Evolutionary conservation across 2,329 filamentous ascomycete species (phyloP), one percentile per base, ranked within the genome.

Genomic region (Knufia fluminis): DNA sequence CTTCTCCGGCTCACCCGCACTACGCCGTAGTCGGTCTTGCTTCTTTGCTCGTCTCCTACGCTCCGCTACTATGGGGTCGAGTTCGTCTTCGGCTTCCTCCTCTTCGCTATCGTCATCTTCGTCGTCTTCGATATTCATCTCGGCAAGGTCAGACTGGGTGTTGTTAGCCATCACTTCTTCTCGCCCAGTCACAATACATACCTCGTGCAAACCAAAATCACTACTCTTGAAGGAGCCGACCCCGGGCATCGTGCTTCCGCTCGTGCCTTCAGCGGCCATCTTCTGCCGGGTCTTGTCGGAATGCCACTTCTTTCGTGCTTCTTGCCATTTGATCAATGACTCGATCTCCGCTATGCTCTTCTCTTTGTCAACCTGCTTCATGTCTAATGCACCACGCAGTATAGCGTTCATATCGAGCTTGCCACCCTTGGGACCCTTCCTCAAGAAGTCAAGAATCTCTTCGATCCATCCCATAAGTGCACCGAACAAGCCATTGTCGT

Each of bases 381-480:
- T 74, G 56, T 82, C 80, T 32, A 85, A 76, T 2, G 83, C 87
- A 22, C 87, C 88, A 55, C 87, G 83, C 63, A 97, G 91, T 19
- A 98, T 73, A 1, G 88, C 89, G 59, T 98, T 97, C 73, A 98
- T 89, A 63, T 98, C 90, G 17, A 98, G 73, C 55, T 85, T 91
- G 32, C 89, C 89, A 46, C 87, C 88, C 58, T 76, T 78, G 1
- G 90, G 92, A 0, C 92, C 92, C 56, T 89, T 83, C 40, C 91
- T 81, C 26, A 98, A 72, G 68, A 97, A 98, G 54, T 92, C 86
- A 4, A 98, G 78, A 51, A 98, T 97, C 31, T 85, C 86, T 69
- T 98, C 92, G 40, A 97, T 83, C 92, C 92, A 97, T 22, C 82
- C 82, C 92, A 98, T 98, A 46, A 98, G 77, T 60, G 94, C 86